A percentile compares a stretch with the other conserved stretches of the same genome.
phyloP scores from a whole-genome alignment of 768 basidiomycete species.

The Rhodosporidiobolus sp. region DNA sequence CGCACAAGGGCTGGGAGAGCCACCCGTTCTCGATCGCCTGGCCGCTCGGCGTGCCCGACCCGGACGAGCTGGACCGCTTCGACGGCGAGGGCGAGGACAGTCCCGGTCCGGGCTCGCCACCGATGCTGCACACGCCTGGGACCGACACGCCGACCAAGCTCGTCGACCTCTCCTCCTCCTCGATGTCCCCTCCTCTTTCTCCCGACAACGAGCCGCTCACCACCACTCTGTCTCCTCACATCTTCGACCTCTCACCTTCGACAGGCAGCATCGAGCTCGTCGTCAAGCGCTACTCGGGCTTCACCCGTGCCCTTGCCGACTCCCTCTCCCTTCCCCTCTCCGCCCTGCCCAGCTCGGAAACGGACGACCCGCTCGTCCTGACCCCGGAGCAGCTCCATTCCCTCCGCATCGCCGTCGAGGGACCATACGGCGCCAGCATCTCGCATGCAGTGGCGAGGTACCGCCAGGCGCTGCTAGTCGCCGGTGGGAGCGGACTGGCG shows the following conservation, averaged over 20 bases:
- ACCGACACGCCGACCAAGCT: neutral
- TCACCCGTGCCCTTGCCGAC: conserved; percentile 1
- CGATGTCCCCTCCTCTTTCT: neutral
- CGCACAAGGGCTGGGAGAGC: neutral
- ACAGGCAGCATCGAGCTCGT: conserved; percentile 4
- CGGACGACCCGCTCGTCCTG: neutral
- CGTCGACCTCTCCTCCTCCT: neutral
- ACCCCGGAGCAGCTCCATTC: neutral
- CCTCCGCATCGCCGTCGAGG: conserved; percentile 7
- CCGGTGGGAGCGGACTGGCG: conserved; percentile 9
- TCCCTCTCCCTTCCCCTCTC: neutral
- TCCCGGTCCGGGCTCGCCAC: neutral
- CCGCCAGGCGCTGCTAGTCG: conserved; percentile 2
- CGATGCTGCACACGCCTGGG: neutral
- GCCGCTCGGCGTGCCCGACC: conserved; percentile 13
- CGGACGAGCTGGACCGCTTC: neutral
- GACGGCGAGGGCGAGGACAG: neutral
- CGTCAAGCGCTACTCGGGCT: conserved; percentile 16
- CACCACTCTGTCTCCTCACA: neutral
- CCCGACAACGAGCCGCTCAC: neutral
- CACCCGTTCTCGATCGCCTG: conserved; percentile 25
- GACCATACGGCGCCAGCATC: neutral
- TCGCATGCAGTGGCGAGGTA: neutral
- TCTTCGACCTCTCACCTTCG: neutral
- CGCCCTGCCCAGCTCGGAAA: neutral